Evolutionary conservation across 2,329 filamentous ascomycete species (phyloP), one percentile per base, ranked within the genome.

Genomic region (Fusarium sarcochroum): DNA sequence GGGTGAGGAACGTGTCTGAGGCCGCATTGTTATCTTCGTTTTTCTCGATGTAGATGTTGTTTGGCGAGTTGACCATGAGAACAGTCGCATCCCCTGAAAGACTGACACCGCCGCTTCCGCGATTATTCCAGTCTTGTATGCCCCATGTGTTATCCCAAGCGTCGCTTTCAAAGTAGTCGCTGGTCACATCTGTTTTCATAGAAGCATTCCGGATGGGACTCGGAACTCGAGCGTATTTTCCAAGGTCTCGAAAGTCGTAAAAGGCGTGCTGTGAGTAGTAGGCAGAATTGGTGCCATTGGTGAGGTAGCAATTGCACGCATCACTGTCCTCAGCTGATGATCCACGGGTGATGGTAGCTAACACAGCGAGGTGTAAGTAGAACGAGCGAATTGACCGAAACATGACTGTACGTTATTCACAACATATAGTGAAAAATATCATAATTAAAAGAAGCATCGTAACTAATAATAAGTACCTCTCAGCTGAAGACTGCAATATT

Each of bases 231-330:
- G 80, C 82, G 55, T 83, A 80, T 23, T 82, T 68, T 3, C 74
- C 41, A 20, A 84, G 79, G 38, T 74, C 75, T 45, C 84, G 78
- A 66, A 85, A 87, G 73, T 87, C 85, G 67, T 83, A 84, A 76
- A 87, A 86, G 37, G 75, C 70, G 71, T 85, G 85, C 18, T 78
- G 75, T 18, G 78, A 75, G 69, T 83, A 86, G 75, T 81, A 86
- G 41, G 73, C 71, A 23, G 78, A 73, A 42, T 77, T 78, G 14
- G 79, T 81, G 44, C 79, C 82, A 67, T 86, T 85, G 69, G 81
- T 84, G 49, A 83, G 73, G 68, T 80, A 87, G 71, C 85, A 86
- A 57, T 78, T 77, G 73, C 85, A 87, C 41, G 76, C 71, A 25
- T 75, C 70, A 51, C 80, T 78, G 13, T 77, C 69, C 18, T 50